Evolutionary conservation across 345 rosid species (phyloP).

Genomic region (Sisymbrium altissimum): DNA sequence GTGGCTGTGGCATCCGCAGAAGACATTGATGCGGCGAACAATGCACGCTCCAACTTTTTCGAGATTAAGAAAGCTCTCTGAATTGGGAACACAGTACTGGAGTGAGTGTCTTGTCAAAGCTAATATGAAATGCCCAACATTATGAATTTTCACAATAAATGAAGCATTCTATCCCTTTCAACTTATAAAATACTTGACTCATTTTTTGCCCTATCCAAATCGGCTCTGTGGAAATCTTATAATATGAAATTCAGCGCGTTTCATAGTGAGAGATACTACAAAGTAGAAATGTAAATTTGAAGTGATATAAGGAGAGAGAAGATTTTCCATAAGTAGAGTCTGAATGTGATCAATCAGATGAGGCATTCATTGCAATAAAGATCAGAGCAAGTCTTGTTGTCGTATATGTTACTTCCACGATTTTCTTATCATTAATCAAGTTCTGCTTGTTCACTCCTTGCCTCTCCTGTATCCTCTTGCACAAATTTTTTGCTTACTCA

Average conservation of each 20-base stretch:
- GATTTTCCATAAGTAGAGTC: neutral
- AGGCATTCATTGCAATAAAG: too few relatives aligned
- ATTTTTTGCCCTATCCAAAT: neutral
- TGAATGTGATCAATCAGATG: too few relatives aligned
- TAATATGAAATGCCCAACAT: neutral
- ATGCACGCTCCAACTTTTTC: slow-evolving; percentile 54
- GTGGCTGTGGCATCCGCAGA: slow-evolving; percentile 83
- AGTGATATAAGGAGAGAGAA: neutral
- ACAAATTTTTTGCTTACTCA: too few relatives aligned
- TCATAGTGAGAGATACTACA: neutral
- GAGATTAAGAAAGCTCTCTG: slow-evolving; percentile 70
- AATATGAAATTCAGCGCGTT: neutral
- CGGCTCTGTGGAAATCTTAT: neutral
- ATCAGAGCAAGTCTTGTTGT: too few relatives aligned
- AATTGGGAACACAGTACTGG: neutral
- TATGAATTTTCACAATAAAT: neutral
- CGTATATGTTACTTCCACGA: too few relatives aligned
- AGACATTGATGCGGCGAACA: slow-evolving; percentile 69
- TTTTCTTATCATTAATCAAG: too few relatives aligned
- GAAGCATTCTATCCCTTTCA: neutral
- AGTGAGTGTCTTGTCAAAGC: neutral
- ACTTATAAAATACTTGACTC: neutral
- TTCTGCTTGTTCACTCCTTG: too few relatives aligned
- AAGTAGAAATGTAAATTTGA: neutral
- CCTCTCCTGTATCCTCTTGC: too few relatives aligned